phyloP scores from a whole-genome alignment of 306 rosid genomes.

The Vachellia collinsii region DNA sequence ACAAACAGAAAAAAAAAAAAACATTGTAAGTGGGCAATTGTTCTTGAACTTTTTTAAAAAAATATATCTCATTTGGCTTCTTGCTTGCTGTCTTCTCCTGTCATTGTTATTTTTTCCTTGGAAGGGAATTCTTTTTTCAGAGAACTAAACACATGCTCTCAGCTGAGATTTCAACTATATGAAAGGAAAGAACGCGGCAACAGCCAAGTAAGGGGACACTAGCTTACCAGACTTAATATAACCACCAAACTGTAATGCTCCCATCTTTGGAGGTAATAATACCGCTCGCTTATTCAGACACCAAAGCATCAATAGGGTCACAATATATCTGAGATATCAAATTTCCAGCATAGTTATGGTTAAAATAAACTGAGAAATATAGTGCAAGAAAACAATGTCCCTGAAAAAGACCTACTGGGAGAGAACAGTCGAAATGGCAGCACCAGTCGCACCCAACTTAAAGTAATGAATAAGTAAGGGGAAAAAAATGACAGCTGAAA shows the following conservation, averaged over 20 bases:
- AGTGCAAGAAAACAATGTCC: constrained; percentile 32
- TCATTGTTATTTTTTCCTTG: not conserved
- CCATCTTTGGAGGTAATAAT: constrained; percentile 87
- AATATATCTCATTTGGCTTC: constrained; percentile 24
- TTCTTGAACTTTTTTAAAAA: too few relatives aligned
- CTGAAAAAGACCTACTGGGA: constrained; percentile 78
- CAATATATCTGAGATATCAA: constrained; percentile 68
- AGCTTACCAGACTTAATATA: constrained; percentile 82
- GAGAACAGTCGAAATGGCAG: constrained; percentile 85
- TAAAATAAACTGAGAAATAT: constrained; percentile 30
- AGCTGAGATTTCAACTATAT: constrained; percentile 23
- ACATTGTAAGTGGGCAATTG: not conserved
- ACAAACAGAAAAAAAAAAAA: constrained; percentile 9
- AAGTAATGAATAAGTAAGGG: constrained; percentile 82
- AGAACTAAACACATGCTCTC: constrained; percentile 21
- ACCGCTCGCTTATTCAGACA: constrained; percentile 68
- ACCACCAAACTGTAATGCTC: constrained; percentile 80
- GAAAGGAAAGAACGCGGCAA: constrained; percentile 16
- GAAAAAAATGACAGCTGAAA: constrained; percentile 72
- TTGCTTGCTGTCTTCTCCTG: constrained; percentile 23
- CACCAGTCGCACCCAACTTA: constrained; percentile 85
- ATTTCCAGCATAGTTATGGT: constrained; percentile 28
- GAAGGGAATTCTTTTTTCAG: constrained; percentile 15
- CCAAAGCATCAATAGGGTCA: constrained; percentile 82
- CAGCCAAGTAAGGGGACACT: constrained; percentile 18